phyloP scores from a whole-genome alignment of 108 stramenopile genomes.

The Skeletonema menzelii region DNA sequence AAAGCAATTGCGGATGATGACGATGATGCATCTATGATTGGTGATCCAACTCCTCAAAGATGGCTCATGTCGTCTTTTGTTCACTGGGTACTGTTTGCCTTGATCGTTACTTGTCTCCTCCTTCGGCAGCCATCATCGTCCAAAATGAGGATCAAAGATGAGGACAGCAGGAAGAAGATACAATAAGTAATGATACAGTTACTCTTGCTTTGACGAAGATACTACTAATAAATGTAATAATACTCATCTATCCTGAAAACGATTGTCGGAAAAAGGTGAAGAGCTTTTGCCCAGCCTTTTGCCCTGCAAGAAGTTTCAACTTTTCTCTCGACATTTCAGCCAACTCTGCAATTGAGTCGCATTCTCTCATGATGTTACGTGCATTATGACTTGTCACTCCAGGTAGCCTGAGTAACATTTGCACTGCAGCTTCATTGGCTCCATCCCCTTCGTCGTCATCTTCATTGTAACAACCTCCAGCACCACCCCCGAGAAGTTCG shows the following conservation, averaged over 20 bases:
- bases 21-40: conserved; percentile 48
- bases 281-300: conserved; percentile 84
- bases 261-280: conserved; percentile 82
- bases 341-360: conserved; percentile 81
- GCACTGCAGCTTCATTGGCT: conserved; percentile 81
- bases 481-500: conserved; percentile 47
- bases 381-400: conserved; percentile 88
- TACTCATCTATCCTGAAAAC: conserved; percentile 11
- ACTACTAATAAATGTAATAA: background rate
- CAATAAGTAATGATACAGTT: too few species aligned
- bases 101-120: conserved; percentile 40
- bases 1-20: conserved; percentile 6
- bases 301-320: conserved; percentile 75
- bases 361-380: conserved; percentile 81
- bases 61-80: conserved; percentile 61
- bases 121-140: background rate
- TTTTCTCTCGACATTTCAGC: conserved; percentile 76
- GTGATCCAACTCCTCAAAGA: conserved; percentile 69
- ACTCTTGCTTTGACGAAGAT: background rate
- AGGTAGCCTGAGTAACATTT: conserved; percentile 89
- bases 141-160: background rate
- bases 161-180: background rate
- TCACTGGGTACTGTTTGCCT: conserved; percentile 59
- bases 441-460: conserved; percentile 75
- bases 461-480: conserved; percentile 45